These are phyloP conservation scores for Oropetium thomaeum DNA, from an alignment of 176 grass and related monocot species.

Conservation along the genomic window DNA sequence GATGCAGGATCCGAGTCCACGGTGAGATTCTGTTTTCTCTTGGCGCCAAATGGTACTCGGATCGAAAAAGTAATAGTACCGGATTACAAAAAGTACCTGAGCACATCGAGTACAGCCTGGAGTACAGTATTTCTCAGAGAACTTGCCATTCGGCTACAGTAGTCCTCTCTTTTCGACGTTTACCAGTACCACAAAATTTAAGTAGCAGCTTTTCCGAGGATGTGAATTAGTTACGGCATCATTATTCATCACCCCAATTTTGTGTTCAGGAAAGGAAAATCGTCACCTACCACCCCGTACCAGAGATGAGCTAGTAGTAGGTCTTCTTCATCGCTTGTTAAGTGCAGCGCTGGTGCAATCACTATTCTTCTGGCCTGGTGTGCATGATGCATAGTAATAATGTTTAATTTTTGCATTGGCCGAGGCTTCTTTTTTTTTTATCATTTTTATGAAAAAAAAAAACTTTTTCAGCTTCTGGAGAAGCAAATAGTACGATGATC, in stretches of 20 bases:
- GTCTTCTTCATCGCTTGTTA: neutral
- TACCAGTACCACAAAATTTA: no score
- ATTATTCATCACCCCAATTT: neutral
- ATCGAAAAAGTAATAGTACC: no score
- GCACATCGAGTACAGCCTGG: no score
- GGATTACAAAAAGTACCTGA: no score
- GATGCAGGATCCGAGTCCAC: no score
- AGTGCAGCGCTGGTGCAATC: neutral
- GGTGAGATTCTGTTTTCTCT: no score
- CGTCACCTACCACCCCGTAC: neutral
- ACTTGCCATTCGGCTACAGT: no score
- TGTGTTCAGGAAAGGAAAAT: neutral
- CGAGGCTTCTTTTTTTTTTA: neutral
- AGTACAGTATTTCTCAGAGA: no score
- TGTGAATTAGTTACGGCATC: neutral
- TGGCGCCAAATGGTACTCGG: no score
- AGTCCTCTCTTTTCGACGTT: neutral
- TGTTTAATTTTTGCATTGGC: conserved; percentile 3
- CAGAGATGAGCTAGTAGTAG: neutral
- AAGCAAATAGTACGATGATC: no score
- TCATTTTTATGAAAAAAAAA: no score
- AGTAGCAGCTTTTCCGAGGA: neutral
- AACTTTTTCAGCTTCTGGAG: no score
- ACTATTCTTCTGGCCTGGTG: conserved; percentile 1
- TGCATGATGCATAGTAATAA: neutral